Conservation (phyloP, 495 filamentous ascomycete species). For the Aspergillus nanangensis region DNA sequence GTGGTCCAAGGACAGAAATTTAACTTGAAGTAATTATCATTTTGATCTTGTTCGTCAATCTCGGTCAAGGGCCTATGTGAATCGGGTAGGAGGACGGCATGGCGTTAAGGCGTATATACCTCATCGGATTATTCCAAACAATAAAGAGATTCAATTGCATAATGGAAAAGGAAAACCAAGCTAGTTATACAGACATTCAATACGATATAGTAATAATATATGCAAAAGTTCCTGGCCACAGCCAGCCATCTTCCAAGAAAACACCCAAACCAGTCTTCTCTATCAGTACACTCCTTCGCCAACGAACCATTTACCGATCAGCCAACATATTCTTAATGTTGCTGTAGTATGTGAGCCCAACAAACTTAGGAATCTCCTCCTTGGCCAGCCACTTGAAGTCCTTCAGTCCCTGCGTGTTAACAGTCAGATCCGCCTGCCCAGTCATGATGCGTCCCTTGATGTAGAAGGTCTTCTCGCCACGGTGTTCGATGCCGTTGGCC, state of each 20-base stretch:
- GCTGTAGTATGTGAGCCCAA: constrained; percentile 62
- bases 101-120: neutral
- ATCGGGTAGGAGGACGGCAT: neutral
- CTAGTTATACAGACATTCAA: constrained; percentile 46
- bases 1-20: constrained; percentile 61
- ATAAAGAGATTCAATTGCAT: constrained; percentile 9
- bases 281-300: constrained; percentile 7
- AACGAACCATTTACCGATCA: constrained; percentile 48
- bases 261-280: constrained; percentile 8
- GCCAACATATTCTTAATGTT: constrained; percentile 76
- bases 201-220: constrained; percentile 27
- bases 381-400: constrained; percentile 92
- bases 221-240: constrained; percentile 26
- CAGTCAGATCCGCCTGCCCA: constrained; percentile 78
- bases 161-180: constrained; percentile 20
- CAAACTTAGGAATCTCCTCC: constrained; percentile 70
- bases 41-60: neutral
- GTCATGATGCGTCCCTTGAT: constrained; percentile 94
- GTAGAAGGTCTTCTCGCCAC: constrained; percentile 86
- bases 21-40: constrained; percentile 51
- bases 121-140: neutral
- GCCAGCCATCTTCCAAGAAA: constrained; percentile 14
- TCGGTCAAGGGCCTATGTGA: no score
- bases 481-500: constrained; percentile 25
- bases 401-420: constrained; percentile 64